A percentile compares a stretch with the other conserved stretches of the same genome.
Conservation (phyloP, 306 rosid species). For the Styphnolobium japonicum region DNA sequence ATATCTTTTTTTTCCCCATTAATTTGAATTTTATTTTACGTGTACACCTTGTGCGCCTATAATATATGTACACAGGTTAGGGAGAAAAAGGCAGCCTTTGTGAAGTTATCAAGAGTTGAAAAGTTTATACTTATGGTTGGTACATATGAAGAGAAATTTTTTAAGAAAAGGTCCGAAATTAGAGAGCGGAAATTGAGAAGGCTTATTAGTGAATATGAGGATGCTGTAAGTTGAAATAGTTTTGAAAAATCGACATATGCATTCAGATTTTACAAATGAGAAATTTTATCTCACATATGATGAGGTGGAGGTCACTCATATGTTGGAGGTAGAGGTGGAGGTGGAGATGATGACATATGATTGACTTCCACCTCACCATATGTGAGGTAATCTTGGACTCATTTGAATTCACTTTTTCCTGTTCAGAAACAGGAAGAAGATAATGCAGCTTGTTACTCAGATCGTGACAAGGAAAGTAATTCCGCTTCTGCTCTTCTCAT, state of each 20-base stretch:
- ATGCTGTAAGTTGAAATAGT: constrained; percentile 34
- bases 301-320: no score
- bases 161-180: constrained; percentile 39
- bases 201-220: not conserved
- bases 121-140: constrained; percentile 50
- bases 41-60: not conserved
- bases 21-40: not conserved
- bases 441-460: not conserved
- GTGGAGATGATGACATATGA: no score
- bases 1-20: not conserved
- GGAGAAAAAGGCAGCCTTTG: constrained; percentile 29
- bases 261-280: not conserved
- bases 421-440: constrained; percentile 31
- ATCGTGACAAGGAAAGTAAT: not conserved
- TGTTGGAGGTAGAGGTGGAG: no score
- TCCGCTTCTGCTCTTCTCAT: constrained; percentile 7
- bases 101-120: constrained; percentile 55
- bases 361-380: no score
- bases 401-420: not conserved
- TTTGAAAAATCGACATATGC: not conserved
- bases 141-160: constrained; percentile 44
- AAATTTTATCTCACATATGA: no score
- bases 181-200: constrained; percentile 17
- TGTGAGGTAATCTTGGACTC: not conserved
- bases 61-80: constrained; percentile 26